Base-by-base conservation (phyloP, 2,329 filamentous ascomycete genomes). In the Colletotrichum sp. region DNA sequence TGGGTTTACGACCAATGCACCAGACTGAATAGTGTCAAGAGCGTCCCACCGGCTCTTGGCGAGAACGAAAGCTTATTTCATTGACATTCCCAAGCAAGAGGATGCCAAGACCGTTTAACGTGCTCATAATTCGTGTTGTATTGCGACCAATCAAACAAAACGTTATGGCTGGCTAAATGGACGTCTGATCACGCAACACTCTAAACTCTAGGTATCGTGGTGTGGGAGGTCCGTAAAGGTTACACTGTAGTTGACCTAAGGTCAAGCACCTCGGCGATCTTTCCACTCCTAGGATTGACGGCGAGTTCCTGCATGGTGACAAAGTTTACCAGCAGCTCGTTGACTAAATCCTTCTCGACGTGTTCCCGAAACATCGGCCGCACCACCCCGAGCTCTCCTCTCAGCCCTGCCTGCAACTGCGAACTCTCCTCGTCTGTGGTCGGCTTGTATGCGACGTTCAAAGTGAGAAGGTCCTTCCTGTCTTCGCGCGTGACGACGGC, bases 361-460 rank as follows among this genome's bases (percentile, higher is more conserved):
- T 76, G 70, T 15, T 73, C 73, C 22, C 59, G 59, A 22, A 76
- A 76, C 73, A 76, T 76, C 8, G 73, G 70, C 27, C 70, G 73
- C 44, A 73, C 64, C 30, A 59, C 22, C 9, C 65, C 59, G 22
- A 76, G 44, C 64, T 76, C 32, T 9, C 55, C 27, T 22, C 34
- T 36, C 13, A 76, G 39, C 57, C 44, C 70, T 8, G 32, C 34
- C 49, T 65, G 64, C 70, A 76, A 59, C 59, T 25, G 34, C 13
- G 19, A 44, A 25, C 64, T 64, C 64, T 76, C 73, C 22, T 69
- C 70, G 3, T 76, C 57, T 4, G 64, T 59, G 5, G 27, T 29
- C 8, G 73, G 73, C 6, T 29, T 61, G 15, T 22, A 76, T 0
- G 59, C 73, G 9, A 76, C 15, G 22, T 73, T 73, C 32, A 76